These are phyloP conservation scores for Microsporum audouinii DNA, from an alignment of 2,329 filamentous ascomycete species.

Conservation along the genomic window DNA sequence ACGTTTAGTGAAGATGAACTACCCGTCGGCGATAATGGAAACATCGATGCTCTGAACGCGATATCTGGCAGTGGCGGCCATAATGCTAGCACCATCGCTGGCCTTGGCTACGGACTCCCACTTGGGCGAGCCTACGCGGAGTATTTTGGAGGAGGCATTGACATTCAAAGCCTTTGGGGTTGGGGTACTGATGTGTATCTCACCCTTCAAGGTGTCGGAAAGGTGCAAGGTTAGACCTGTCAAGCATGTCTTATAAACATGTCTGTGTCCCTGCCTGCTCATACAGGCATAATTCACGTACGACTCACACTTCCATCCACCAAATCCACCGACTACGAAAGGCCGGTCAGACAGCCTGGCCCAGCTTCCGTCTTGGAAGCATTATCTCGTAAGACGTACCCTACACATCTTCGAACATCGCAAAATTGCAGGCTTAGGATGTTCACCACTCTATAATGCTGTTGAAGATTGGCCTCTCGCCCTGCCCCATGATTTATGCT, in stretches of 20 bases:
- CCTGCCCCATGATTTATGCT: constrained; percentile 28
- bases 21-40: constrained; percentile 38
- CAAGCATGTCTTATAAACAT: background rate
- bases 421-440: constrained; percentile 51
- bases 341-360: constrained; percentile 33
- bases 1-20: constrained; percentile 67
- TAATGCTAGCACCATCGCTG: constrained; percentile 75
- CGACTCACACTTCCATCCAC: background rate
- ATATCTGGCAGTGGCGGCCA: constrained; percentile 56
- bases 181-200: constrained; percentile 70
- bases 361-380: constrained; percentile 38
- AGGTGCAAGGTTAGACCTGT: constrained; percentile 21
- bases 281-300: background rate
- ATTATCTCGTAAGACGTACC: constrained; percentile 42
- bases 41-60: constrained; percentile 59
- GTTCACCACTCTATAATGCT: constrained; percentile 56
- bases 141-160: constrained; percentile 93
- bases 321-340: constrained; percentile 18
- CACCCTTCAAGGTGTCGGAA: constrained; percentile 50
- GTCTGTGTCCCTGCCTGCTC: background rate
- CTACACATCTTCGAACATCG: constrained; percentile 46
- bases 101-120: constrained; percentile 83
- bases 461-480: constrained; percentile 53
- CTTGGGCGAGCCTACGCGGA: constrained; percentile 88
- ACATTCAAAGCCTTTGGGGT: constrained; percentile 87